Base-by-base conservation (phyloP, 805 yeast genomes). In the Schwanniomyces vanrijiae region DNA sequence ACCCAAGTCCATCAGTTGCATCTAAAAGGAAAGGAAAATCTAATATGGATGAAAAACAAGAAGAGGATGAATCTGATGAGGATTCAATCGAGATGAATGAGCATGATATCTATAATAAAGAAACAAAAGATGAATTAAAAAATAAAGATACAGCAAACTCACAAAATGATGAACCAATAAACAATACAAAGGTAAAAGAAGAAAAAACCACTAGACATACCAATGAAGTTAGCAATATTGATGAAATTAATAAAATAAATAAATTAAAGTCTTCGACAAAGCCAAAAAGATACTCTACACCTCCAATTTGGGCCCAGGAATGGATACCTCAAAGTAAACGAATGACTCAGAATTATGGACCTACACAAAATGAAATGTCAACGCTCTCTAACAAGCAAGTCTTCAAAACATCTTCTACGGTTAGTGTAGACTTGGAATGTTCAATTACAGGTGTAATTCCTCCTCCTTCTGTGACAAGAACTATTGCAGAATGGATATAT, bases 401-500 rank as follows among this genome's bases (percentile, higher is more conserved):
- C 18, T 68, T 70, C 48, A 63, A 66, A 52, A 53, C 58, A 16
- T 55, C 62, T 9, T 48, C 63, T 40, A 67, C 69, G 26, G 55
- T 62, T 9, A 62, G 71, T 40, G 62, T 62, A 9, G 76, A 70
- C 54, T 57, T 73, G 37, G 76, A 73, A 55, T 71, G 76, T 42
- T 80, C 90, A 37, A 77, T 89, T 14, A 83, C 90, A 0, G 91
- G 90, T 4, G 76, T 86, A 0, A 83, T 83, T 38, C 94, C 94
- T 0, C 80, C 88, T 41, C 90, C 89, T 58, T 92, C 89, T 56
- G 73, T 88, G 48, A 86, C 91, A 5, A 81, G 91, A 59, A 81
- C 88, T 28, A 82, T 91, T 5, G 86, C 94, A 19, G 89, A 86
- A 55, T 91, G 97, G 97, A 76, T 91, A 7, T 90, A 86, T 73